Evolutionary conservation across 495 filamentous ascomycete species (phyloP), one percentile per base, ranked within the genome.

Genomic region (Cenococcum geophilum): DNA sequence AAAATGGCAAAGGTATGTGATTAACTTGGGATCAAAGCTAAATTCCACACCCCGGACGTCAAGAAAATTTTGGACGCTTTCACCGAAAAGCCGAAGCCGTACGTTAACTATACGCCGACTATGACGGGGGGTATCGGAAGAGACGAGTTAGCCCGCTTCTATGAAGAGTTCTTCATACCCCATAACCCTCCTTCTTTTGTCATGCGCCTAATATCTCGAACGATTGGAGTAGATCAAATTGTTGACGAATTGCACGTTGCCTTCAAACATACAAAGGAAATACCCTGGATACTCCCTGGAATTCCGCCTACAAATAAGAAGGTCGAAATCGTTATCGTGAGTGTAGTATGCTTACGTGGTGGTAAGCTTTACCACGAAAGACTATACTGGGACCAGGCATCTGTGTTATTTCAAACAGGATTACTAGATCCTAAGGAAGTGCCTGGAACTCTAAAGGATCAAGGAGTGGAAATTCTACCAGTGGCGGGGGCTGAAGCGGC

Each of bases 321-420:
- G 35, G 80, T 93, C 1, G 83, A 88, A 57, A 76, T 95, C 14
- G 83, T 88, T 0, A 75, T 95, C 20, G 86, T 90, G 4, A 84
- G 80, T 62, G 85, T 95, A 11, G 86, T 93, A 27, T 85, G 85
- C 59, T 75, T 93, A 53, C 78, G 89, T 14, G 89, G 82, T 1
- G 87, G 87, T 4, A 82, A 83, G 53, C 75, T 96, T 4, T 91
- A 84, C 68, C 85, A 88, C 55, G 91, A 96, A 72, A 86, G 92
- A 66, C 84, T 92, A 18, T 86, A 88, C 64, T 96, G 90, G 90
- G 91, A 95, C 68, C 90, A 95, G 70, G 89, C 87, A 0, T 86
- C 82, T 16, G 86, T 92, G 1, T 73, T 96, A 0, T 79, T 86
- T 20, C 91, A 95, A 72, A 73, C 89, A 0, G 89, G 89, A 0